Conservation (phyloP, 768 basidiomycete species). For the Lentinus brumalis region DNA sequence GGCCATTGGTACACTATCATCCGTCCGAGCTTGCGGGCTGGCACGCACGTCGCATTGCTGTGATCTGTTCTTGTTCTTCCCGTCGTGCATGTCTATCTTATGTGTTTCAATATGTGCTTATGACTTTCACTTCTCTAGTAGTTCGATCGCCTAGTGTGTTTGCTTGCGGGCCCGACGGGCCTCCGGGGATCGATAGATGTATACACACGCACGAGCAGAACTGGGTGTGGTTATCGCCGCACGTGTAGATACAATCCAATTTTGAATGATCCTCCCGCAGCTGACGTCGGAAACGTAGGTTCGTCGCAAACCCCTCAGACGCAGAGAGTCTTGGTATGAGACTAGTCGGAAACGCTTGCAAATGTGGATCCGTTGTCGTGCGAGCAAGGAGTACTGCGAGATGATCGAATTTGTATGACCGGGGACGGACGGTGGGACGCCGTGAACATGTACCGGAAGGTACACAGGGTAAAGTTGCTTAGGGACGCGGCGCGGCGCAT, state of each 20-base stretch:
- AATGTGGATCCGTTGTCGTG: background rate
- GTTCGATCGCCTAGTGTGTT: constrained; percentile 1
- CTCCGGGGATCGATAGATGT: no score
- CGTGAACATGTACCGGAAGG: background rate
- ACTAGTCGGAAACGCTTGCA: background rate
- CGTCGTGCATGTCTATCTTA: constrained; percentile 22
- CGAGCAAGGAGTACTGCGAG: background rate
- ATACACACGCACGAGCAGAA: no score
- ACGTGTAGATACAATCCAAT: no score
- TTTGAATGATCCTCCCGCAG: background rate
- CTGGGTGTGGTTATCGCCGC: no score
- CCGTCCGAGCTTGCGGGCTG: background rate
- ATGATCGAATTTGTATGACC: background rate
- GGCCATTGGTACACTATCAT: background rate
- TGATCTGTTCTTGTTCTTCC: constrained; percentile 18
- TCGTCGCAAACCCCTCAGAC: no score
- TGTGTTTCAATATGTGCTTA: constrained; percentile 22
- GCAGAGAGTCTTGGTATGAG: no score
- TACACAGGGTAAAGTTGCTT: no score
- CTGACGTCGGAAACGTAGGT: background rate
- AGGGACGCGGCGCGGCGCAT: no score
- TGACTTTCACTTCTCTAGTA: constrained; percentile 9
- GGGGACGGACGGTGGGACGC: background rate
- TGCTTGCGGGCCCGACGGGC: background rate
- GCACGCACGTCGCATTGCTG: constrained; percentile 15